Evolutionary conservation across 2,329 filamentous ascomycete species (phyloP), one percentile per base, ranked within the genome.

Genomic region (Helicocarpus griseus): DNA sequence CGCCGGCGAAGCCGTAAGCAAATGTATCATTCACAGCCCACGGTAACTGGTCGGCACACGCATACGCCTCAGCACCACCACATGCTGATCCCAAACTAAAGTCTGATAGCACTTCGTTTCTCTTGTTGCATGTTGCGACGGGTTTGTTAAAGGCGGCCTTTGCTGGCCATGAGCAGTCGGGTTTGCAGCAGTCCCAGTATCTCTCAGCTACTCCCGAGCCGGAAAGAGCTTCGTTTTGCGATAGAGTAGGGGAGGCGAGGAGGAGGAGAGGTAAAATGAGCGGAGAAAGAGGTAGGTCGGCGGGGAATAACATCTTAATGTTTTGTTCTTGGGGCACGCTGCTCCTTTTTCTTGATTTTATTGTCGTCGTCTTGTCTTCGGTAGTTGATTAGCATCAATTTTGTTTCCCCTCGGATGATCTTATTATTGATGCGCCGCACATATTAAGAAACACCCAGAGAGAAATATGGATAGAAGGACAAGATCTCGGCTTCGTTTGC

Each of bases 21-120:
- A 47, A 47, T 5, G 44, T 47, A 35, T 47, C 44, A 22, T 47
- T 47, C 11, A 47, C 29, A 13, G 44, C 44, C 44, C 44, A 47
- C 5, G 44, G 44, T 28, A 22, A 21, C 44, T 47, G 44, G 44
- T 47, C 26, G 4, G 44, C 22, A 33, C 44, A 47, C 9, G 24
- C 9, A 22, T 17, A 47, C 5, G 44, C 31, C 6, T 47, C n/a
- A 14, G 24, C 44, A n/a, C 29, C 44, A 31, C 44, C 44, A 47
- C 44, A 47, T 6, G 24, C 22, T 8, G 44, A 47, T 19, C 44
- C 44, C 11, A 28, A 19, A 33, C 17, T 47, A 28, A 47, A 47
- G 44, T 47, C 44, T 21, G 44, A 26, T 31, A 31, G 14, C n/a
- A 28, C 13, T 19, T 47, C 33, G 44, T 47, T 33, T 6, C 33